Base-by-base conservation (phyloP, 1,284 basidiomycete genomes). In the Inonotus obliquus region DNA sequence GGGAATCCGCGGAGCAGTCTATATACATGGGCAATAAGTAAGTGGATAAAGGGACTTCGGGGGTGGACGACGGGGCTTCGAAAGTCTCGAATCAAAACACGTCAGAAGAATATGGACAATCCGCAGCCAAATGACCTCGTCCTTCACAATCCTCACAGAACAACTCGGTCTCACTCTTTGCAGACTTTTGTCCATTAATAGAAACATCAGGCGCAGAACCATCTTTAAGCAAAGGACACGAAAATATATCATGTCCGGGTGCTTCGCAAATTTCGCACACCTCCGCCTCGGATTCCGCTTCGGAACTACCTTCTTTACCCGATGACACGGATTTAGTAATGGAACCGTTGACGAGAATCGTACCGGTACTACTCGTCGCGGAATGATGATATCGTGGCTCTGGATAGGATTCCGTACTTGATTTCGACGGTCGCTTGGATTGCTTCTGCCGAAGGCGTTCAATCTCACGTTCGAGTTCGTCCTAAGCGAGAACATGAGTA, bases 401-500 rank as follows among this genome's bases (percentile, higher is more conserved):
- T 11, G 44, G 19, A 44, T 44, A 17, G 13, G 48, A 69, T 35
- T 83, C 84, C 5, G 67, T 71, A 60, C 75, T 76, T 39, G 73
- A 76, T 70, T 84, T 87, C 37, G 82, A 81, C 4, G 77, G 73
- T 68, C 87, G 86, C 72, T 83, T 87, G 6, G 81, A 70, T 47
- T 88, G 73, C 67, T 86, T 87, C 23, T 88, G 86, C 67, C 91
- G 90, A 52, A 91, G 76, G 2, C 83, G 81, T 66, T 91, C 85
- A 44, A 96, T 75, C 69, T 94, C 91, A 68, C 86, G 86, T 71
- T 96, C 94, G 41, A 97, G 85, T 69, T 96, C 94, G 70, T 95
- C 94, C 83, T 89, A 62, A 52, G 47, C 51, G 54, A 53, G 23
- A 35, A 57, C 11, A 61, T 67, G 45, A 63, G 57, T 41, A 54